phyloP scores from a whole-genome alignment of 1,284 basidiomycete species.

The Ceratobasidium sp. region DNA sequence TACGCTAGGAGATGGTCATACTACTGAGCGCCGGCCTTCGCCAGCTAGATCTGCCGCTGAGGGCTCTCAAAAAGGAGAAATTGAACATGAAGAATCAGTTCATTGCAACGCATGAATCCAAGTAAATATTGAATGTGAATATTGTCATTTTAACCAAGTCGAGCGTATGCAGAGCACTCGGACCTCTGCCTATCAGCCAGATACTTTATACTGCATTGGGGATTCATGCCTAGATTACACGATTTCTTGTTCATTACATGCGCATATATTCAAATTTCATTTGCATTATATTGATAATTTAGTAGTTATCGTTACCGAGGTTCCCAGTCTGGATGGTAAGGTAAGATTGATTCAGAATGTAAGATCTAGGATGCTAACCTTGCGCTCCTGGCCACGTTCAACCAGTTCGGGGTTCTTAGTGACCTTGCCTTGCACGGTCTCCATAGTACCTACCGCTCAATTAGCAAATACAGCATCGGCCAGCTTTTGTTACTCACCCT shows the following conservation, averaged over 20 bases:
- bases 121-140: neutral
- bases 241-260: constrained; percentile 10
- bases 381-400: constrained; percentile 37
- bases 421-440: constrained; percentile 30
- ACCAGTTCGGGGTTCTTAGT: constrained; percentile 33
- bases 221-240: neutral
- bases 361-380: neutral
- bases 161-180: no score
- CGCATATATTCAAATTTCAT: neutral
- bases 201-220: no score
- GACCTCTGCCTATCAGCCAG: no score
- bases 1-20: neutral
- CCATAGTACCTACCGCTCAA: constrained; percentile 13
- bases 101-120: neutral
- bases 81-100: constrained; percentile 8
- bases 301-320: constrained; percentile 8
- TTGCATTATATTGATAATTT: constrained; percentile 5
- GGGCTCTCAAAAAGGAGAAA: constrained; percentile 16
- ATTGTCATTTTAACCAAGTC: neutral
- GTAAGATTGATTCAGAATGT: neutral
- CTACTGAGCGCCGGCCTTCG: neutral
- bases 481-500: neutral
- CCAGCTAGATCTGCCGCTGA: neutral
- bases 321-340: neutral
- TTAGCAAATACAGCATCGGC: neutral